Conservation (phyloP, 495 filamentous ascomycete genomes). For the Diplogelasinospora grovesii region DNA sequence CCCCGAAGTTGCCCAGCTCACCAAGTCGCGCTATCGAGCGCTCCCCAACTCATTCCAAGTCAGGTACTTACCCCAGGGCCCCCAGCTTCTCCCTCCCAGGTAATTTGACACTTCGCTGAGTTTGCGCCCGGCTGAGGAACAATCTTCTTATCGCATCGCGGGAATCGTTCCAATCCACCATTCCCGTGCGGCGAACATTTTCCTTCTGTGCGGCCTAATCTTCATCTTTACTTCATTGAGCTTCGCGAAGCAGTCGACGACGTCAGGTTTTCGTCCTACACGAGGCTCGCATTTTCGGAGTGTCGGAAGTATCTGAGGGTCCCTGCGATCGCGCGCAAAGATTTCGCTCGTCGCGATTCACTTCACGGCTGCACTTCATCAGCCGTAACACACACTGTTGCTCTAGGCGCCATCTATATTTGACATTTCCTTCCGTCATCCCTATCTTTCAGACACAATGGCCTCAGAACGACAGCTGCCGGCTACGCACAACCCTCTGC, state of each 20-base stretch:
- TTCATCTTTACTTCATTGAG: not conserved
- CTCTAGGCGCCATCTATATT: constrained; percentile 1
- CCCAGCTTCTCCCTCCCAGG: constrained; percentile 18
- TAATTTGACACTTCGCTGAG: constrained; percentile 21
- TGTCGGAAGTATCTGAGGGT: too few species aligned
- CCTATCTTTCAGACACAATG: constrained; percentile 41
- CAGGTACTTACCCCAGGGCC: constrained; percentile 18
- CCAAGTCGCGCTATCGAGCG: constrained; percentile 19
- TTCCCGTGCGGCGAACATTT: constrained; percentile 2
- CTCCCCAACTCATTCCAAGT: constrained; percentile 1
- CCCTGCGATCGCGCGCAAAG: constrained; percentile 26
- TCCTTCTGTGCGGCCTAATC: constrained; percentile 3
- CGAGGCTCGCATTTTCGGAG: too few species aligned
- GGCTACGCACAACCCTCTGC: constrained; percentile 65
- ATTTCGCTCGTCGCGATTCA: constrained; percentile 21
- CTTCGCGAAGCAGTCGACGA: too few species aligned
- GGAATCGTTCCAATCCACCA: not conserved
- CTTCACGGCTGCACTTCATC: constrained; percentile 2
- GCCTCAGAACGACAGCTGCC: constrained; percentile 55
- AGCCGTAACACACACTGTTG: not conserved
- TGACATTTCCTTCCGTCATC: not conserved
- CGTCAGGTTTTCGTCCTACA: too few species aligned
- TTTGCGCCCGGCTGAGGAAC: constrained; percentile 18
- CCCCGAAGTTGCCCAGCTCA: constrained; percentile 1
- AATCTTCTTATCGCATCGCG: constrained; percentile 17